Base-by-base conservation (phyloP, 768 basidiomycete genomes). In the Rhodosporidiobolus sp. region DNA sequence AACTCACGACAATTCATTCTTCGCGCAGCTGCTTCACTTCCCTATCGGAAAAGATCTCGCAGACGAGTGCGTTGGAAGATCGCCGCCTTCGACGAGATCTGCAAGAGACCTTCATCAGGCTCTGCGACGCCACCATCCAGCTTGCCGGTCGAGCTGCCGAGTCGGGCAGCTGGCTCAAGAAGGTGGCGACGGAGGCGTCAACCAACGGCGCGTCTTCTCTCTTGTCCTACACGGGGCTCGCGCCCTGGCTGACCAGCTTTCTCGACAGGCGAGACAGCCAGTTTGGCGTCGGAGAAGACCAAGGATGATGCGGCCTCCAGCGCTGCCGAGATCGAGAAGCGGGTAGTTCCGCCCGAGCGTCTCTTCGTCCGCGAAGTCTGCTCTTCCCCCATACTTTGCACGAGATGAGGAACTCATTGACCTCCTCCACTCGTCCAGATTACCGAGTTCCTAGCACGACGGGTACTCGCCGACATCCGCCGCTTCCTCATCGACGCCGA, bases 11-110 rank as follows among this genome's bases (percentile, higher is more conserved):
- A n/a, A n/a, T 16, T 34, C 9, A 8, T 2, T 10, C 20, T 9
- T 35, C 24, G 4, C 48, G 17, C 69, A 93, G 90, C 67, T 92
- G 90, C 80, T 81, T 92, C 50, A 86, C 86, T n/a, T 85, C 89
- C 1, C 80, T 95, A 28, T 88, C 90, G 0, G 91, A 91, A 73
- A 92, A 93, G 79, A 83, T 94, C 46, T 87, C 88, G 3, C 92
- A 93, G 78, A 97, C 94, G 0, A 88, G 90, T 10, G 92, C 92
- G 0, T 85, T 95, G 81, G 95, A 97, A 69, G 96, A 99, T 81
- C 86, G 88, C 32, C 86, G 91, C 50, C 82, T 94, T 65, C 87
- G 91, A 34, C 91, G 92, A 79, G 96, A 99, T 67, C 83, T 97
- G 17, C 93, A 95, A 84, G 95, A 97, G 74, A 88, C 86, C 9